Conservation (phyloP, 2,329 filamentous ascomycete genomes). For the Epichloe hybrida region DNA sequence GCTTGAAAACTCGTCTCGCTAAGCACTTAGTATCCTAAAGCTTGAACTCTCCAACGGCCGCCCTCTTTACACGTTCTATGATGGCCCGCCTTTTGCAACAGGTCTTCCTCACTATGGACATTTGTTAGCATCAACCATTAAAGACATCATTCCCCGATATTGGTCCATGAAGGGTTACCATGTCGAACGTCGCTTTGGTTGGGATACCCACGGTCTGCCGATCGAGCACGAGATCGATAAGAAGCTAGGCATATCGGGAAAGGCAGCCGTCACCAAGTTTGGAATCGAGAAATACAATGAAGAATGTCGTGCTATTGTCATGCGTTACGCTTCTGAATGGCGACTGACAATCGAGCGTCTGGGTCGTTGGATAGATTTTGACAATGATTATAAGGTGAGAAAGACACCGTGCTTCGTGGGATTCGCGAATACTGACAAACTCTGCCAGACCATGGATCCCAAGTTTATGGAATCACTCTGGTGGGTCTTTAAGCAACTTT, state of each 20-base stretch:
- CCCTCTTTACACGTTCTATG: constrained; percentile 87
- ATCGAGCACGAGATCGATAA: constrained; percentile 98
- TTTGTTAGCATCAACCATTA: constrained; percentile 83
- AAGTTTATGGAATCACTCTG: constrained; percentile 91
- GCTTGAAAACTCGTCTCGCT: neutral
- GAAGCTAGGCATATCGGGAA: constrained; percentile 77
- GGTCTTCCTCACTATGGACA: constrained; percentile 56
- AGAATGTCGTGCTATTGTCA: constrained; percentile 84
- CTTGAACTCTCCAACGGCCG: constrained; percentile 70
- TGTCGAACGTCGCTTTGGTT: constrained; percentile 85
- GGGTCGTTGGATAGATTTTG: constrained; percentile 94
- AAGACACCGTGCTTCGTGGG: neutral
- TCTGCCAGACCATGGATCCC: constrained; percentile 69
- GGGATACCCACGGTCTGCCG: constrained; percentile 87
- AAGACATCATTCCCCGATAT: constrained; percentile 91
- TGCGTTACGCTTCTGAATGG: constrained; percentile 83
- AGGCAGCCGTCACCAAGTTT: constrained; percentile 73
- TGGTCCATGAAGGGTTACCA: constrained; percentile 96
- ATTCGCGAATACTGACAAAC: neutral
- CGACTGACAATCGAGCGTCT: constrained; percentile 74
- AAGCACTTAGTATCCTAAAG: constrained; percentile 17
- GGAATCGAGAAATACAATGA: constrained; percentile 84
- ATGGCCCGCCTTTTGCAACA: constrained; percentile 70
- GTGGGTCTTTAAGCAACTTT: constrained; percentile 94
- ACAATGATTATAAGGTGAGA: constrained; percentile 82